Base-by-base conservation (phyloP, 176 grass and related monocot genomes). In the Themeda triandra region DNA sequence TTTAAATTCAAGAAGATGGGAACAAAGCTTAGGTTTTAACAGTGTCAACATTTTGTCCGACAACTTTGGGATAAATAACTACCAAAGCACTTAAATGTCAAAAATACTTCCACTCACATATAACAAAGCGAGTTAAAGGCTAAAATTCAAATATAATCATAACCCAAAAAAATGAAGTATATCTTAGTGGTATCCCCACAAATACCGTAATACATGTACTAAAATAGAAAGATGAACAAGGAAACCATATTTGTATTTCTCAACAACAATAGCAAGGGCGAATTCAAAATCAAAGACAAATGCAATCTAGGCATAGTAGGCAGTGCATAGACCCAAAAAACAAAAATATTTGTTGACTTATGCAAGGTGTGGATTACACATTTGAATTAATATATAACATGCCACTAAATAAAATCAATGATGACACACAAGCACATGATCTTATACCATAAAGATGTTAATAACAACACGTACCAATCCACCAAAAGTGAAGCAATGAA, bases 401-500 rank as follows among this genome's bases (percentile, higher is more conserved):
- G 8, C 6, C n/a, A 75, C 48, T 14, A 67, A 10, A 45, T 29
- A 66, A 63, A 4, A 46, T 8, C 27, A 84, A 41, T 41, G 11
- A 41, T 41, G 9, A 10, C 39, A 67, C 23, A 39, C 10, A 69
- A 14, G 46, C 17, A 73, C 2, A 79, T 64, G 15, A 53, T 35
- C 25, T 13, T 23, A 65, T 25, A 56, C 8, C 1, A 41, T 39
- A 39, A 12, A 84, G 10, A 30, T 87, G 45, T 8, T 4, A 79
- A 8, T 36, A 87, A 74, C 45, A 64, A 24, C 23, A 71, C 82
- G 23, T 90, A 94, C 94, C 88, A 71, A 97, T 85, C 95, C 95
- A 76, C 94, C 95, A n/a, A n/a, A 63, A 97, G 90, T 6, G 95
- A 94, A 86, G 92, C 94, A 90, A 97, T 90, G 77, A 97, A 81